Evolutionary conservation across 2,329 filamentous ascomycete genomes (phyloP), one percentile per base, ranked within the genome.

Genomic region (Botrytis medusae): DNA sequence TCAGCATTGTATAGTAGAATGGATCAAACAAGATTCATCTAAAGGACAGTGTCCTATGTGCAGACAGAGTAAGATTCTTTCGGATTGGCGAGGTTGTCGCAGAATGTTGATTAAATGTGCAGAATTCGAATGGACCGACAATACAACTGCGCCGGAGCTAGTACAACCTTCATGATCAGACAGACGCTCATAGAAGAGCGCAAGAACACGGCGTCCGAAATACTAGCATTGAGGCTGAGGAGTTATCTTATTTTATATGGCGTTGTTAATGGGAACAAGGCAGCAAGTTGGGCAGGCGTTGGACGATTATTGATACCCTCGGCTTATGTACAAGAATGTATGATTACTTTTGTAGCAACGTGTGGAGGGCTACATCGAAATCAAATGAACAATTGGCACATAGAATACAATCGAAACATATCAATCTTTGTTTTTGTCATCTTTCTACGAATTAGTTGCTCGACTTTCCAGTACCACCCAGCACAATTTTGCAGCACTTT

Each of bases 41-140:
- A 95, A 94, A 79, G 95, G 95, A 34, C 92, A 98, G 76, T 99
- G 96, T 82, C 96, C 96, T 42, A 98, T 99, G 96, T 99, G 96
- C 81, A 90, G 96, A 77, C 96, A 98, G 83, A 94, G 94, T 96
- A 87, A 78, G 86, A 9, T 42, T 14, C 6, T 40, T 25, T 20
- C 2, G 9, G 4, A 12, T 29, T 32, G 25, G 16, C 16, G 44
- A 12, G 46, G 29, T 40, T 22, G 25, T 34, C 29, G 29, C n/a
- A 20, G 25, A 59, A 29, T 59, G 46, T 57, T 72, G n/a, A 72
- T 32, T 46, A 29, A 44, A n/a, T 48, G 25, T 46, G 25, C 62
- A 72, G 71, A 68, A 54, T 72, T 72, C 25, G 71, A 72, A 48
- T 72, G 71, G 71, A 72, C 57, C 29, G 71, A 72, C 18, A 54